A percentile compares a stretch with the other conserved stretches of the same genome.
Conservation (phyloP, 176 grass and related monocot genomes). For the Phyllostachys edulis region DNA sequence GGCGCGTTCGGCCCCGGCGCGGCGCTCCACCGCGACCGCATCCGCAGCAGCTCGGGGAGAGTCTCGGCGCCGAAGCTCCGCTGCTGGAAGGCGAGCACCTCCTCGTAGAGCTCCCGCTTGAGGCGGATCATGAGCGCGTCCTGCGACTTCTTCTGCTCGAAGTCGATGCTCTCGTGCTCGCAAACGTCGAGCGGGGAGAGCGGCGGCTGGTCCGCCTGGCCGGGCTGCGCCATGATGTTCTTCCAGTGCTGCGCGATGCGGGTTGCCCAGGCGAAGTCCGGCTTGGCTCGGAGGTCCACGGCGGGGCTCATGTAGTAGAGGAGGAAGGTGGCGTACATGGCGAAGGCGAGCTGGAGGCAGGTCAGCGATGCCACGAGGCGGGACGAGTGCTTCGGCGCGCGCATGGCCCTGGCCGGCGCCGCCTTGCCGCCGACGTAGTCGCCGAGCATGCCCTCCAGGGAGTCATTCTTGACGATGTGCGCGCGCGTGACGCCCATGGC, state of each 20-base stretch:
- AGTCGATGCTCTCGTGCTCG: slow-evolving; percentile 90
- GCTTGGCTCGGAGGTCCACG: slow-evolving; percentile 67
- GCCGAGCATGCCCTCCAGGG: slow-evolving; percentile 60
- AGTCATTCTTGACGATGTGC: slow-evolving; percentile 58
- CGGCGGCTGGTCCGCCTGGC: neutral
- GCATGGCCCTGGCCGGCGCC: neutral
- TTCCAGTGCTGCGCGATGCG: slow-evolving; percentile 81
- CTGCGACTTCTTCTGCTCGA: slow-evolving; percentile 89
- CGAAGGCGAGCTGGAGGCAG: slow-evolving; percentile 84
- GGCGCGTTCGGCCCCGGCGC: slow-evolving; percentile 2
- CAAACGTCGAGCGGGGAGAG: slow-evolving; percentile 61
- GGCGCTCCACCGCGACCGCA: slow-evolving; percentile 62
- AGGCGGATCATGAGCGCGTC: slow-evolving; percentile 79
- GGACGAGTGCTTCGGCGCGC: slow-evolving; percentile 48
- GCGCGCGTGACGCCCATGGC: slow-evolving; percentile 68
- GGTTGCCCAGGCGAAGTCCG: slow-evolving; percentile 77
- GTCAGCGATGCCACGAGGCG: slow-evolving; percentile 63
- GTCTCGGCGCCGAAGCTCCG: slow-evolving; percentile 69
- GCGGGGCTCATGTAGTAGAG: slow-evolving; percentile 99
- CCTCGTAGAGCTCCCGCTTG: slow-evolving; percentile 87
- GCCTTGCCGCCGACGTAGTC: slow-evolving; percentile 61
- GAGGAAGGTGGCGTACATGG: slow-evolving; percentile 93
- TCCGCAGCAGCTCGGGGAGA: slow-evolving; percentile 59
- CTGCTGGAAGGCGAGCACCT: slow-evolving; percentile 67
- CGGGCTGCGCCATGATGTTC: slow-evolving; percentile 54